Evolutionary conservation across 106 monocot species (phyloP).

Genomic region (Chionographis japonica): DNA sequence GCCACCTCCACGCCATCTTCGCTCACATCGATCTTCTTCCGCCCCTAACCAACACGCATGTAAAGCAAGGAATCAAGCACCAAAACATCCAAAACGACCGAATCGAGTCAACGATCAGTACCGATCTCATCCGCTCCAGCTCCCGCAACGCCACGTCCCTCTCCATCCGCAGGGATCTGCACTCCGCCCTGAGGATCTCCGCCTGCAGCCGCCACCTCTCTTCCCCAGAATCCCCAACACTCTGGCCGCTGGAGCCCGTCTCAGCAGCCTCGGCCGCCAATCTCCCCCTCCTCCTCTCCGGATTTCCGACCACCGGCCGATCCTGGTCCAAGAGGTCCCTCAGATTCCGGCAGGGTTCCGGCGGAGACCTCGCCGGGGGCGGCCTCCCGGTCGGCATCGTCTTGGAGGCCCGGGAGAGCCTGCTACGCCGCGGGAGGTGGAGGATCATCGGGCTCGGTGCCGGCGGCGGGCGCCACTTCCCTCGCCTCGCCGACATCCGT

Average conservation of each 20-base stretch:
- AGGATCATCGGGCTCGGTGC: slow-evolving; percentile 52
- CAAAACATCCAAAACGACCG: background rate
- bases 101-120: slow-evolving; percentile 11
- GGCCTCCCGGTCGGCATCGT: background rate
- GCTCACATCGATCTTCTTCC: slow-evolving; percentile 59
- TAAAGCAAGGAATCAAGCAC: background rate
- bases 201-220: slow-evolving; percentile 60
- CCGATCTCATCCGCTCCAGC: slow-evolving; percentile 36
- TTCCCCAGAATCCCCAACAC: slow-evolving; percentile 8
- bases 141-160: slow-evolving; percentile 43
- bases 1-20: slow-evolving; percentile 44
- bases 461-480: slow-evolving; percentile 44
- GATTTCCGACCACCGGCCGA: background rate
- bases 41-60: slow-evolving; percentile 23
- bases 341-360: slow-evolving; percentile 6
- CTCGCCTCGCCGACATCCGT: slow-evolving; percentile 26
- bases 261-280: slow-evolving; percentile 4
- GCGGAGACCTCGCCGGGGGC: background rate
- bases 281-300: background rate
- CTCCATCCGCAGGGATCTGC: slow-evolving; percentile 59
- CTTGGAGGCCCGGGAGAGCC: background rate
- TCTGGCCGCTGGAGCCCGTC: slow-evolving; percentile 7
- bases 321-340: slow-evolving; percentile 30
- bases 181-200: slow-evolving; percentile 67
- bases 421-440: slow-evolving; percentile 44